Conservation (phyloP, 495 filamentous ascomycete species). For the Penicillium lividum region DNA sequence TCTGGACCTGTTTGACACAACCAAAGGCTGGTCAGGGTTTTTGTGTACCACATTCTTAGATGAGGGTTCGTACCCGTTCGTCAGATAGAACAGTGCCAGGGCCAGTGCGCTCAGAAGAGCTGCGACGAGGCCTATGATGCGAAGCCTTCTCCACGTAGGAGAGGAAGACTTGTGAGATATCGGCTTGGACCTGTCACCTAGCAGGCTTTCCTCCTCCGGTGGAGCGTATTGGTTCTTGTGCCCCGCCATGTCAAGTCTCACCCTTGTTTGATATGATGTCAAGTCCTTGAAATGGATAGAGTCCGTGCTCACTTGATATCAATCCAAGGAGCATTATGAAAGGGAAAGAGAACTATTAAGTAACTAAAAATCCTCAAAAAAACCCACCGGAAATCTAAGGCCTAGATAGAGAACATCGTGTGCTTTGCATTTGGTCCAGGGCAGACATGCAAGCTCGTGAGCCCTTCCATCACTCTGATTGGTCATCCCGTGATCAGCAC, state of each 20-base stretch:
- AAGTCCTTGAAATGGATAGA: background rate
- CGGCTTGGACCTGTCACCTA: slow-evolving; percentile 5
- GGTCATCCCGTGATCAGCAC: background rate
- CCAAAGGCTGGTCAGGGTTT: slow-evolving; percentile 14
- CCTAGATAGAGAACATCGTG: too few relatives aligned
- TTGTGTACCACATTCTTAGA: background rate
- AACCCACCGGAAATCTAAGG: too few relatives aligned
- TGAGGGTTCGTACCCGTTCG: slow-evolving; percentile 17
- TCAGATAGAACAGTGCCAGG: slow-evolving; percentile 3
- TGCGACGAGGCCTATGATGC: slow-evolving; percentile 7
- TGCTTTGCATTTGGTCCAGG: background rate
- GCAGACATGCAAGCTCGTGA: slow-evolving; percentile 10
- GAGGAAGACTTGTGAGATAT: background rate
- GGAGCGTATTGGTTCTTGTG: slow-evolving; percentile 3
- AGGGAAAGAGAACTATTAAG: slow-evolving; percentile 3
- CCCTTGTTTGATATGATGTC: slow-evolving; percentile 3
- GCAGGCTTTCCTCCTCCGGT: slow-evolving; percentile 12
- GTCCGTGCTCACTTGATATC: background rate
- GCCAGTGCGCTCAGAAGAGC: slow-evolving; percentile 1
- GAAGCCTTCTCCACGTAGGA: background rate
- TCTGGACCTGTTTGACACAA: slow-evolving; percentile 8
- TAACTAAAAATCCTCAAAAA: background rate
- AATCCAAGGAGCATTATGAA: background rate
- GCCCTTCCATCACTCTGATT: slow-evolving; percentile 6
- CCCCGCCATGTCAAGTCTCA: slow-evolving; percentile 2